Evolutionary conservation across 2,329 filamentous ascomycete genomes (phyloP).

Genomic region (Dothideomycetes sp.): DNA sequence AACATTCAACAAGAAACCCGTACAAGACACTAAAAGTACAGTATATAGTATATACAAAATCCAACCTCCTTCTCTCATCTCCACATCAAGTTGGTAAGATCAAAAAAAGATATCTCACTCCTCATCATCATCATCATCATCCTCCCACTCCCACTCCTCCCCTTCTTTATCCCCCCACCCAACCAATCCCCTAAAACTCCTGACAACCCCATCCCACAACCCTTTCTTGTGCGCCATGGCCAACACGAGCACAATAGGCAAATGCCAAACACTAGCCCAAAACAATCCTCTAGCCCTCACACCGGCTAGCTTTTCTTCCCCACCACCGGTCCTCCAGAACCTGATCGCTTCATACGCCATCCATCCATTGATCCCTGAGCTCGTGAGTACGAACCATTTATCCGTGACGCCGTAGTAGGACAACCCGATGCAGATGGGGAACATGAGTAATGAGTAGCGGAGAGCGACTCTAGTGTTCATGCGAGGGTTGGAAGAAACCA

Average conservation of each 20-base stretch:
- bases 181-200: slow-evolving; percentile 51
- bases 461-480: slow-evolving; percentile 81
- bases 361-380: slow-evolving; percentile 77
- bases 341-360: slow-evolving; percentile 66
- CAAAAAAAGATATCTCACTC: slow-evolving; percentile 1
- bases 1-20: too few species aligned
- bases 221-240: slow-evolving; percentile 92
- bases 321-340: slow-evolving; percentile 73
- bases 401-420: slow-evolving; percentile 76
- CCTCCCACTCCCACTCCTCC: slow-evolving; percentile 47
- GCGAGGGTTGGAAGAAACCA: slow-evolving; percentile 78
- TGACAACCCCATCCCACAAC: slow-evolving; percentile 76
- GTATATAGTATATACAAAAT: not conserved
- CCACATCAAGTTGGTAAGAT: too few species aligned
- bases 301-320: slow-evolving; percentile 45
- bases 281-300: slow-evolving; percentile 70
- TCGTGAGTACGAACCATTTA: slow-evolving; percentile 73
- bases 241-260: slow-evolving; percentile 80
- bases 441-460: slow-evolving; percentile 74
- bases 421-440: slow-evolving; percentile 74
- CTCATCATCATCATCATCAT: slow-evolving; percentile 27
- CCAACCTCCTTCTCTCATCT: too few species aligned
- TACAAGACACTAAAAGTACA: too few species aligned
- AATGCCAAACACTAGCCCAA: slow-evolving; percentile 96
- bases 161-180: slow-evolving; percentile 39